Evolutionary conservation across 2,329 filamentous ascomycete species (phyloP).

Genomic region (Ceratocystis smalleyi): DNA sequence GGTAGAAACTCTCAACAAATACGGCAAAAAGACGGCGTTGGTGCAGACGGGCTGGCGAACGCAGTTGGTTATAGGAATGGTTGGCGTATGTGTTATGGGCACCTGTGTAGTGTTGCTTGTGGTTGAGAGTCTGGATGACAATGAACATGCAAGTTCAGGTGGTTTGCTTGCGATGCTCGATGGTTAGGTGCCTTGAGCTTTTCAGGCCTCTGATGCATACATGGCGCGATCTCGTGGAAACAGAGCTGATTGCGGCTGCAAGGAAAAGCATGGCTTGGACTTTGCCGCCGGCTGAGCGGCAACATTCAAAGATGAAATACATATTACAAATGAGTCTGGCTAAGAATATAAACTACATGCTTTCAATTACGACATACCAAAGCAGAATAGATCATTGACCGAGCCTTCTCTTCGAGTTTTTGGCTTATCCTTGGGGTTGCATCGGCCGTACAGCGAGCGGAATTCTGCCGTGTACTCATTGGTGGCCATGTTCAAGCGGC

Average conservation of each 20-base stretch:
- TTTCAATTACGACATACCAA: background rate
- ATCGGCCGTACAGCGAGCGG: conserved; percentile 51
- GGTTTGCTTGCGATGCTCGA: conserved; percentile 11
- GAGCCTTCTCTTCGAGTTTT: conserved; percentile 23
- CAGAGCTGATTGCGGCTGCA: background rate
- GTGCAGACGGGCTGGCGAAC: conserved; percentile 93
- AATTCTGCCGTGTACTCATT: conserved; percentile 43
- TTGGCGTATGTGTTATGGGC: conserved; percentile 47
- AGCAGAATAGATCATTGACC: conserved; percentile 51
- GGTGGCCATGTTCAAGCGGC: conserved; percentile 31
- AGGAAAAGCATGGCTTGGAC: background rate
- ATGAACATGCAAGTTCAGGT: background rate
- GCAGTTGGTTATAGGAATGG: conserved; percentile 50
- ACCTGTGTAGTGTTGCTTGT: conserved; percentile 49
- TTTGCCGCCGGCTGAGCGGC: background rate
- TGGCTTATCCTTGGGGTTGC: conserved; percentile 27
- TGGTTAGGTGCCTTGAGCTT: background rate
- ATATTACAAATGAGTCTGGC: background rate
- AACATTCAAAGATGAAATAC: background rate
- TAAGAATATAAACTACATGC: background rate
- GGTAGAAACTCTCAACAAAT: conserved; percentile 57
- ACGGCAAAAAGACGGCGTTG: conserved; percentile 60
- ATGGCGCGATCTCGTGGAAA: background rate
- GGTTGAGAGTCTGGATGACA: conserved; percentile 26
- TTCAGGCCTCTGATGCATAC: background rate